These are phyloP conservation scores for Trametes elegans DNA, from an alignment of 768 basidiomycete genomes.

Conservation along the genomic window DNA sequence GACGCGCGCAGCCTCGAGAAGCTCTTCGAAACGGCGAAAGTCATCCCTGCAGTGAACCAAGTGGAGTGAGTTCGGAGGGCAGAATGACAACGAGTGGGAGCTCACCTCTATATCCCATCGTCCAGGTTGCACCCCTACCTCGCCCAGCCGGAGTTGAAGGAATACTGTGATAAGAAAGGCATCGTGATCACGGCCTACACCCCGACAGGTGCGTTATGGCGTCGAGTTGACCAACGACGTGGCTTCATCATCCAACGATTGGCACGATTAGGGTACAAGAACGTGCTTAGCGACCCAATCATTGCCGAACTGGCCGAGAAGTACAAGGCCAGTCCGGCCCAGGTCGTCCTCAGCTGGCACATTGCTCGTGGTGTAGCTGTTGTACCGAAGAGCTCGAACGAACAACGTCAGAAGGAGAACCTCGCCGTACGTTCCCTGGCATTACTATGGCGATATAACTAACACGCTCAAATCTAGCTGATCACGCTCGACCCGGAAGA, in stretches of 20 bases:
- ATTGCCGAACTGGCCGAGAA: slow-evolving; percentile 46
- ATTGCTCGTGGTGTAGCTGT: slow-evolving; percentile 42
- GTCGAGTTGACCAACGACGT: too few species aligned
- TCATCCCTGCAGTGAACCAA: slow-evolving; percentile 38
- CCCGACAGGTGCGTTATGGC: slow-evolving; percentile 37
- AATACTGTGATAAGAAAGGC: slow-evolving; percentile 48
- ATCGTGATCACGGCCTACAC: slow-evolving; percentile 50
- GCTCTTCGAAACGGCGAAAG: slow-evolving; percentile 29
- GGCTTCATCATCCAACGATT: too few species aligned
- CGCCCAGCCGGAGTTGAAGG: slow-evolving; percentile 44
- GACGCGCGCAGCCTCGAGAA: slow-evolving; percentile 29
- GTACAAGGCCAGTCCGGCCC: slow-evolving; percentile 44
- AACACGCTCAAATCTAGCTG: slow-evolving; percentile 22
- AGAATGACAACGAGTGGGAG: background rate
- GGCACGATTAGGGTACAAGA: slow-evolving; percentile 45
- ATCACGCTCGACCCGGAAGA: slow-evolving; percentile 34
- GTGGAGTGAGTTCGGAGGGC: slow-evolving; percentile 32
- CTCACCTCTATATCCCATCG: background rate
- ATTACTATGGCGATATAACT: background rate
- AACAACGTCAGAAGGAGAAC: slow-evolving; percentile 49
- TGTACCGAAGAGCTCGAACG: slow-evolving; percentile 48
- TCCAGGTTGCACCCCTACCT: slow-evolving; percentile 49
- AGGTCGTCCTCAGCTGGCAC: slow-evolving; percentile 54
- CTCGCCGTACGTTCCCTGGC: slow-evolving; percentile 36
- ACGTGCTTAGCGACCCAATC: slow-evolving; percentile 44